Base-by-base conservation (phyloP, 345 rosid species). In the Eucalyptus leucophloia region DNA sequence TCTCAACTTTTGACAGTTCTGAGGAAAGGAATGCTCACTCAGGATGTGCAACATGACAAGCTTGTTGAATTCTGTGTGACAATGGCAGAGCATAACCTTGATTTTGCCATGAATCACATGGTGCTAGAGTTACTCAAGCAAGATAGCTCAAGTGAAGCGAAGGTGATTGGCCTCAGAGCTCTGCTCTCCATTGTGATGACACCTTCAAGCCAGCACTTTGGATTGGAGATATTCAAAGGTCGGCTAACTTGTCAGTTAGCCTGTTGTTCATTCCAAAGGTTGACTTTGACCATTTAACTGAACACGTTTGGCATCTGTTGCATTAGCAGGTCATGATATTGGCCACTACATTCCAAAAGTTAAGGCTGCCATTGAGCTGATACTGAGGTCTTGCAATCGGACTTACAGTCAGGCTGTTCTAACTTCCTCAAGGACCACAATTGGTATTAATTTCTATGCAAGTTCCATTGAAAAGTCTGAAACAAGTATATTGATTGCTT, bases 51-150 rank as follows among this genome's bases (percentile, higher is more conserved):
- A 91, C 99, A 98, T 89, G 99, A 98, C 92, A 98, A 98, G 92
- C 96, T 98, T 91, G 98, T 98, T 88, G 99, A 98, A 90, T 98
- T 98, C 90, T 98, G 99, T 92, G 99, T 97, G 90, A 95, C 98
- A 83, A 95, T 98, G 90, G 97, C 99, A 44, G 99, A 97, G 82
- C 99, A 98, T 94, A 97, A 98, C 94, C 99, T 97, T 94, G 99
- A 98, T 94, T 98, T 98, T 90, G 93, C 99, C 88, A 98, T 97
- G 99, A 98, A 98, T 91, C 99, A 97, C 92, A 98, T 97, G 99
- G 92, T 98, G 58, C 92, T 98, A 88, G 99, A 97, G 94, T 94
- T 98, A 92, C 95, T 98, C 91, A 98, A 97, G 93, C 98, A 96
- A 93, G 99, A 97, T 91, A 96, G 97, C 94, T 94, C 93, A 87